These are phyloP conservation scores for Coniochaeta prunicola DNA, from an alignment of 2,329 filamentous ascomycete species.

Conservation along the genomic window DNA sequence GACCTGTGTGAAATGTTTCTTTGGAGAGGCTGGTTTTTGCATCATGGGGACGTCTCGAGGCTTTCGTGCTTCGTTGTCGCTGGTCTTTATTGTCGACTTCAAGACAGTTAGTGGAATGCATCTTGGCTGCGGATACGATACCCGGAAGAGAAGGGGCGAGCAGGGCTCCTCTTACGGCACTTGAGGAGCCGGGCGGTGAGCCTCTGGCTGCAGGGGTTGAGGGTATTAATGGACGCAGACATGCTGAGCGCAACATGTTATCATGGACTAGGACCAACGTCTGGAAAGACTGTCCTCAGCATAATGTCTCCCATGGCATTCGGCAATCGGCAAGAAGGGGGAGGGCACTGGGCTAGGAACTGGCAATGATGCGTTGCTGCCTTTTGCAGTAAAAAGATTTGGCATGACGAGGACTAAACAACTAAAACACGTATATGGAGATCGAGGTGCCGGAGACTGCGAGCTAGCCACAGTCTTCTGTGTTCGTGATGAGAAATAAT, in stretches of 20 bases:
- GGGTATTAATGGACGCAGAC: background rate
- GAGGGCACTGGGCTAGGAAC: background rate
- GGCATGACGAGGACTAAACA: background rate
- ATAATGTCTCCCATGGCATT: background rate
- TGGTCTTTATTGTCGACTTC: background rate
- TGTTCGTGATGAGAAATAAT: background rate
- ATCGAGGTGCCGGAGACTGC: background rate
- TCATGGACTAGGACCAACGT: background rate
- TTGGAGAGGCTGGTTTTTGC: background rate
- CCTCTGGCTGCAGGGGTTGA: background rate
- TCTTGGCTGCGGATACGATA: constrained; percentile 1
- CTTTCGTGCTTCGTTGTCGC: background rate
- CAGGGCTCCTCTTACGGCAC: background rate
- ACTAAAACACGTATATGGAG: background rate
- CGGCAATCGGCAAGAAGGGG: background rate
- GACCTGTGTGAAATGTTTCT: background rate
- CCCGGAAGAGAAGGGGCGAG: background rate
- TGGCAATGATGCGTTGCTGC: background rate
- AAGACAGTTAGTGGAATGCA: background rate
- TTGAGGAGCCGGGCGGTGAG: background rate
- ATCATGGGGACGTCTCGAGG: background rate
- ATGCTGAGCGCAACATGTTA: background rate
- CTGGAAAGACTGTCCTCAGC: background rate
- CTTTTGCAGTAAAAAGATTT: background rate
- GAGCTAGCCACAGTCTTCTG: background rate